These are phyloP conservation scores for Jamesozyma lodderae DNA, from an alignment of 805 yeast species.

Conservation along the genomic window DNA sequence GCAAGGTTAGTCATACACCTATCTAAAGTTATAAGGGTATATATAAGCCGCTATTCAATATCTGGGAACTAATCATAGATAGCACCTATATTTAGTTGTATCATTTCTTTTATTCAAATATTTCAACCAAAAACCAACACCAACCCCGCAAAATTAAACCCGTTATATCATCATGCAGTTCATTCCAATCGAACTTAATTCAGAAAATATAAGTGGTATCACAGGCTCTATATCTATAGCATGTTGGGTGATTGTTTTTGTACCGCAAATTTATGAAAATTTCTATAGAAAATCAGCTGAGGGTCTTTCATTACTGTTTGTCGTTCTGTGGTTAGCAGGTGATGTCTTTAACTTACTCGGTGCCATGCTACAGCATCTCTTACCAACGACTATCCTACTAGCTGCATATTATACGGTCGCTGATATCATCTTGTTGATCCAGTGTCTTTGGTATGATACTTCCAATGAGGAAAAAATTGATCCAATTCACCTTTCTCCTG, in stretches of 20 bases:
- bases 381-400: conserved; percentile 88
- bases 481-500: conserved; percentile 77
- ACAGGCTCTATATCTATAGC: conserved; percentile 78
- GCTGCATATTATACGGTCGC: conserved; percentile 92
- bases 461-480: conserved; percentile 43
- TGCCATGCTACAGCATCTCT: conserved; percentile 76
- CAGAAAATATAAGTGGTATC: conserved; percentile 68
- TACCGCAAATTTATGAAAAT: conserved; percentile 93
- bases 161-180: conserved; percentile 14
- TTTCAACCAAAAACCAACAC: not conserved
- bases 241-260: conserved; percentile 96
- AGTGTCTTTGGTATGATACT: conserved; percentile 69
- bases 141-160: not conserved
- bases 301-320: conserved; percentile 79
- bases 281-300: conserved; percentile 79
- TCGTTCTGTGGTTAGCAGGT: conserved; percentile 85
- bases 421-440: conserved; percentile 73
- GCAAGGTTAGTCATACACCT: too few relatives aligned
- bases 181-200: conserved; percentile 50
- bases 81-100: too few relatives aligned
- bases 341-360: conserved; percentile 92
- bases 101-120: not conserved
- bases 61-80: too few relatives aligned
- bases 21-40: too few relatives aligned
- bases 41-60: too few relatives aligned